Evolutionary conservation across 495 filamentous ascomycete species (phyloP).

Genomic region (Xylaria longipes): DNA sequence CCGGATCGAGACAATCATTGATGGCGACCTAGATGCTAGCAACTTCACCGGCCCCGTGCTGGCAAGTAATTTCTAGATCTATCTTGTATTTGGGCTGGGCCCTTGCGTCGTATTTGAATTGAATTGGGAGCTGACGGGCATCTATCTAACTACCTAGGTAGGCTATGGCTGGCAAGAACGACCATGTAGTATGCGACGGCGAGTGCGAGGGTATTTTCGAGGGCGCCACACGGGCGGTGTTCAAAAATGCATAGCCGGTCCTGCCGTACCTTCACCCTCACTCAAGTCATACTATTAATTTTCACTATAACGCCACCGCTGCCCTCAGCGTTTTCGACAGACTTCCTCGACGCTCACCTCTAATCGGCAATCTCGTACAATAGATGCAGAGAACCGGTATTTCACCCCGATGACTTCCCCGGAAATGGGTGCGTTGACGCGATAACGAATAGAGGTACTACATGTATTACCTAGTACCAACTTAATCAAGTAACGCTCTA

Average conservation of each 20-base stretch:
- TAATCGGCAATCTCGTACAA: not conserved
- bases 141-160: too few species aligned
- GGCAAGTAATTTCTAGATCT: not conserved
- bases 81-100: not conserved
- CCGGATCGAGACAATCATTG: not conserved
- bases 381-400: not conserved
- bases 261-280: not conserved
- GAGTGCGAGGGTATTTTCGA: not conserved
- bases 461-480: not conserved
- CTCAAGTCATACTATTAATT: not conserved
- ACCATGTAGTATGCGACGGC: not conserved
- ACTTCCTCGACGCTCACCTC: not conserved
- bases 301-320: not conserved
- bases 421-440: not conserved
- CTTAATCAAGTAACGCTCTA: not conserved
- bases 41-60: not conserved
- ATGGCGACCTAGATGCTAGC: not conserved
- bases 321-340: not conserved
- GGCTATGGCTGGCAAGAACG: not conserved
- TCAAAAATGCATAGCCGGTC: not conserved
- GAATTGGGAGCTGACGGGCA: not conserved
- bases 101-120: not conserved
- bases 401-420: not conserved
- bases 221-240: not conserved
- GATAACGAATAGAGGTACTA: not conserved